These are phyloP conservation scores for Bretschneidera sinensis DNA, from an alignment of 345 rosid genomes.

Conservation along the genomic window DNA sequence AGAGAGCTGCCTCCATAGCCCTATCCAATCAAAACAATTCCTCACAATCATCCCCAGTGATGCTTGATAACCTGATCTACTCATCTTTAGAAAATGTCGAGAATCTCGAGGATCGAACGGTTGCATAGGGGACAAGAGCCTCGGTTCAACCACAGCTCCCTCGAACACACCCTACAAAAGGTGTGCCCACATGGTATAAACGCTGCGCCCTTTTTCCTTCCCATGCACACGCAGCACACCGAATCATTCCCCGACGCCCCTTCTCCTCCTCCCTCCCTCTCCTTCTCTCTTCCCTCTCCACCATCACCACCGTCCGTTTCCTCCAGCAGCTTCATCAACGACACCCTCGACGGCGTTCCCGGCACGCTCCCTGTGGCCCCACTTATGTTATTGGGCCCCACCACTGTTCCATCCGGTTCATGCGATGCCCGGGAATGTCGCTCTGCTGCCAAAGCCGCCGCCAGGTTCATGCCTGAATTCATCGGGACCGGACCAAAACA, in stretches of 20 bases:
- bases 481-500: conserved; percentile 17
- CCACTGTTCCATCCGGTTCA: conserved; percentile 19
- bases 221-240: conserved; percentile 85
- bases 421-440: conserved; percentile 39
- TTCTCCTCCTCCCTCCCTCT: conserved; percentile 10
- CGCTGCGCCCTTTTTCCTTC: conserved; percentile 64
- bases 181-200: conserved; percentile 86
- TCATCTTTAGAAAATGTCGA: conserved; percentile 45
- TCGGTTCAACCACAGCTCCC: conserved; percentile 65
- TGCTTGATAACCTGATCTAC: not conserved
- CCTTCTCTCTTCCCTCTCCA: conserved; percentile 16
- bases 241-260: conserved; percentile 35
- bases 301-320: conserved; percentile 42
- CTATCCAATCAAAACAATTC: no score
- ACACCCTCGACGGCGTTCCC: conserved; percentile 57
- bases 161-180: conserved; percentile 70
- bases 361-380: not conserved
- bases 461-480: conserved; percentile 67
- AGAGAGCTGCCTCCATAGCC: no score
- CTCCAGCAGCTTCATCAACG: conserved; percentile 76
- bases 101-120: conserved; percentile 60
- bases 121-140: conserved; percentile 77
- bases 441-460: conserved; percentile 85
- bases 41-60: no score
- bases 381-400: not conserved